Evolutionary conservation across 2,329 filamentous ascomycete genomes (phyloP), one percentile per base, ranked within the genome.

Genomic region (Ophiocordyceps camponoti-saundersi): DNA sequence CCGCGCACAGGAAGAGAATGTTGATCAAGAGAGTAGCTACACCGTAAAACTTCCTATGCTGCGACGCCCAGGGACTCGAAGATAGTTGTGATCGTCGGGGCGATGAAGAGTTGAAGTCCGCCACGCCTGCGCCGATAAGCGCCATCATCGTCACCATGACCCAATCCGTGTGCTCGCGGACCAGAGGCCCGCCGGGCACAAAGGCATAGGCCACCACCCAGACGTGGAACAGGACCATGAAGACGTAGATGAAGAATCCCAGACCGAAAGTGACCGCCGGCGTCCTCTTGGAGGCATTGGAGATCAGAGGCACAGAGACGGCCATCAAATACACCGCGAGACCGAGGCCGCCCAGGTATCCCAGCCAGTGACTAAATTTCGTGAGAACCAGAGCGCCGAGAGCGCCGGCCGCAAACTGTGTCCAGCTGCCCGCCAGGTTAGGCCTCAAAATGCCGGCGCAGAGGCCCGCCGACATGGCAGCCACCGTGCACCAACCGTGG

Each of bases 191-290:
- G 46, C 92, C 92, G 2, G 92, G 92, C 3, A 98, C 92, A 55
- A 98, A 98, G 13, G 92, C 92, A 57, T 98, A 98, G 2, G 92
- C 92, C 12, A 98, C 92, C 34, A 95, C 85, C 92, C 92, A 98
- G 47, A 95, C 88, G 59, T 96, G 90, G 70, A 95, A 95, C n/a
- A 98, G 75, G 5, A 95, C 82, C 67, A 96, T 68, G 56, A 96
- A 73, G 64, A 96, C 95, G 70, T 96, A 98, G 44, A 94, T 63
- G 46, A 95, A 66, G 67, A 95, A 95, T 4, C 85, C 90, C 15
- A 93, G 61, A 3, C 90, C 92, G 59, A 98, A 98, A 0, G 85
- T 86, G 23, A 73, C 72, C 6, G 80, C 85, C 1, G 88, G 88
- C 46, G 72, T 82, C 60, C 85, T 83, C 57, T 81, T 81, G 23